These are phyloP conservation scores for Crithidia fasciculata DNA, from an alignment of 208 protist genomes.

Conservation along the genomic window DNA sequence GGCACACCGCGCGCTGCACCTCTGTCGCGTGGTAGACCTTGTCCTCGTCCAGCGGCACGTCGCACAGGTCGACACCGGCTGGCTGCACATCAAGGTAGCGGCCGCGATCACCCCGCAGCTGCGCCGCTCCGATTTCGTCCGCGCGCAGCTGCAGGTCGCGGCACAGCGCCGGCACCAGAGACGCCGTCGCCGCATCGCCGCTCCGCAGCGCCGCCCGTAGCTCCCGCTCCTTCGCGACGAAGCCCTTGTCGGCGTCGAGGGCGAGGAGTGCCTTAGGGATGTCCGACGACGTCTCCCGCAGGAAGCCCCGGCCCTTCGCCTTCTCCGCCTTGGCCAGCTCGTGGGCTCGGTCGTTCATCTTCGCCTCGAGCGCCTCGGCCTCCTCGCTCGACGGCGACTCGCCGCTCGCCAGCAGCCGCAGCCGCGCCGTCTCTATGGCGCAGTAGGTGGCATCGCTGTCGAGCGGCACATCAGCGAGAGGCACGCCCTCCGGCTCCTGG, in stretches of 20 bases:
- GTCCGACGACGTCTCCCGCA: conserved; percentile 52
- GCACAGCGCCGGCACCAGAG: conserved; percentile 34
- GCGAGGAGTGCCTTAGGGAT: conserved; percentile 53
- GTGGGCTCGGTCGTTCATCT: conserved; percentile 70
- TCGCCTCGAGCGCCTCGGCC: conserved; percentile 45
- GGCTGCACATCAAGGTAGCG: conserved; percentile 60
- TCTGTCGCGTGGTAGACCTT: conserved; percentile 50
- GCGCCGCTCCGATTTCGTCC: conserved; percentile 47
- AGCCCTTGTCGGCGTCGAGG: conserved; percentile 54
- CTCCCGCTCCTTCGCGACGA: conserved; percentile 52
- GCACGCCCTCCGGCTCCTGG: conserved; percentile 69
- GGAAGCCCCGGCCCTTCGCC: conserved; percentile 48
- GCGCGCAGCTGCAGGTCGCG: conserved; percentile 54
- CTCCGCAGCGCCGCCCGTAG: conserved; percentile 33
- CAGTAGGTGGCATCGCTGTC: conserved; percentile 57
- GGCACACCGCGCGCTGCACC: conserved; percentile 64
- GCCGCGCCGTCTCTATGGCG: conserved; percentile 44
- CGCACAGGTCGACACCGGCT: conserved; percentile 58
- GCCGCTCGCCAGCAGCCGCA: conserved; percentile 38
- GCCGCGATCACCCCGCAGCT: conserved; percentile 56
- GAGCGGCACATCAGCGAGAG: conserved; percentile 63
- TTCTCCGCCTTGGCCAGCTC: conserved; percentile 62
- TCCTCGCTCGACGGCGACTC: conserved; percentile 38
- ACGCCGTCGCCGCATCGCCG: conserved; percentile 33
- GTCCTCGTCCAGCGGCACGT: conserved; percentile 71